Evolutionary conservation across 2,329 filamentous ascomycete species (phyloP), one percentile per base, ranked within the genome.

Genomic region (Calonectria fujianensis): DNA sequence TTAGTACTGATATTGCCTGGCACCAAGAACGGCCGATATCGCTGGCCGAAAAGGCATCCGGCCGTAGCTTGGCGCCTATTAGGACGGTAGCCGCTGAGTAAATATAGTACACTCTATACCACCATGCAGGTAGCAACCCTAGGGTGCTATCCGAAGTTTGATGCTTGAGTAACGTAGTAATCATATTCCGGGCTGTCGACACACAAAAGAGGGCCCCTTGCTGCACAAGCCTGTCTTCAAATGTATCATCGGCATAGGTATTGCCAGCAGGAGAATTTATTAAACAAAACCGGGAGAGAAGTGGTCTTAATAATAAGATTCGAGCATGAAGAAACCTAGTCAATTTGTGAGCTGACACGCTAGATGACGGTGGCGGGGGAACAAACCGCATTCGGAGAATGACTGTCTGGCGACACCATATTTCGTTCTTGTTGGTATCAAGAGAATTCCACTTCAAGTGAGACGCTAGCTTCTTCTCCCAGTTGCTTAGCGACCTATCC

Each of bases 101-200:
- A 20, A 86, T 75, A 20, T 85, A 86, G 70, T 84, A 85, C 0
- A 86, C 79, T 0, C 84, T 78, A 54, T 86, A 85, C 85, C 85
- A 86, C 85, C 85, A 86, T 0, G 84, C 84, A 2, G 84, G 85
- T 0, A 86, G 75, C 0, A 85, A 75, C 0, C 84, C 84, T 1
- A 85, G 79, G 0, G 82, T 83, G 7, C 78, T 81, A 9, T 86
- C 82, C 8, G 77, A 73, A 0, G 77, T 75, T n/a, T 84, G 83
- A 51, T 85, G 80, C 16, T 81, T 69, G 1, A 82, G 76, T 1
- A 85, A 78, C 1, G 79, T 76, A 0, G 80, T 70, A 16, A 86
- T 84, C 11, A 85, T 82, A 1, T 78, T 78, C 24, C 84, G 82
- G 0, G 85, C 82, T 0, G 80, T 84, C 0, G 80, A 78, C 5